Evolutionary conservation across 306 rosid species (phyloP), one percentile per base, ranked within the genome.

Genomic region (Luffa acutangula): DNA sequence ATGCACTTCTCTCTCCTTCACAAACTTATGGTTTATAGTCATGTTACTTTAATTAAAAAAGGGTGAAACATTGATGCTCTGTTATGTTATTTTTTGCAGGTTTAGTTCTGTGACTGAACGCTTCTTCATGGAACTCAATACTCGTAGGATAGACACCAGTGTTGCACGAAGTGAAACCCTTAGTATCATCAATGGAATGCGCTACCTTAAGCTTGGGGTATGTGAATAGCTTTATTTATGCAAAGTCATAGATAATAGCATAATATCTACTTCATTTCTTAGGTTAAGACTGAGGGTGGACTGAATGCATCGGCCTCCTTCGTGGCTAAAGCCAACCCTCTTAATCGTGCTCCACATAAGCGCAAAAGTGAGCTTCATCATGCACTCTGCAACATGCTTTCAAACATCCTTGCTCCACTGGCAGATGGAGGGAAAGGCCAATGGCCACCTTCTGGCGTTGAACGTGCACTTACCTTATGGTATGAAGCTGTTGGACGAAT

Each of bases 241-340:
- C 80, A 70, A 77, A 58, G 72, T 79, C 70, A 34, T 69, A 78
- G 60, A 84, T 67, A 51, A 74, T 73, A 83, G 64, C 84, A 81
- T 90, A 80, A 79, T 77, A n/a, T 66, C 81, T 74, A 72, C 71
- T 81, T 82, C 72, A 77, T 77, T 90, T 79, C 77, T 67, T 91
- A 96, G 99, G 98, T 96, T 72, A 96, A 93, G 87, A 91, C 97
- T 3, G 99, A 93, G 89, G 99, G 98, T 83, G 99, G 98, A 83
- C 81, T 96, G 77, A 93, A 96, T 90, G 99, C 99, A 56, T 96
- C 99, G 37, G 99, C 99, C 42, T 96, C 98, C 80, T 96, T 96
- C 88, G 96, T 96, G 86, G 99, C 99, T 75, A 96, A 96, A 93
- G 99, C 99, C 78, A 93, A 93, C 80, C 99, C 99, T 81, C 89